Conservation (phyloP, 2,329 filamentous ascomycete genomes). For the Cercospora berteroae region DNA sequence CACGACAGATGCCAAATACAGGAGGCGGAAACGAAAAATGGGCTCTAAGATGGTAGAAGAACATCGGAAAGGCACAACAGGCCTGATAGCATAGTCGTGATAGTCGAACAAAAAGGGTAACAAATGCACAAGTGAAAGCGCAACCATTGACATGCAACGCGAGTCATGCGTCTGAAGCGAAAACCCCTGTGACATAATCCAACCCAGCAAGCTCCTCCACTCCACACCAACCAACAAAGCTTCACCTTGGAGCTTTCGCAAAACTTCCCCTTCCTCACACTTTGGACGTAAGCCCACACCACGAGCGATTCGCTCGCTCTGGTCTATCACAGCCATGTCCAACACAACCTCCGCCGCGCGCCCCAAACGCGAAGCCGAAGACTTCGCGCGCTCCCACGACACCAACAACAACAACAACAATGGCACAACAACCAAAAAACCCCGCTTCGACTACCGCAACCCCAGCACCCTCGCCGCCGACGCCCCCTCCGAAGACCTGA, state of each 20-base stretch:
- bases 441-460: constrained; percentile 91
- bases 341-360: constrained; percentile 53
- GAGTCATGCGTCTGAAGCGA: background rate
- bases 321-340: background rate
- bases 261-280: background rate
- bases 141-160: background rate
- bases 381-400: constrained; percentile 69
- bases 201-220: background rate
- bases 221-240: background rate
- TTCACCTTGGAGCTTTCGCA: background rate
- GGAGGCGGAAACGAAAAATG: background rate
- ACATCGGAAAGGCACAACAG: background rate
- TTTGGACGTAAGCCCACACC: background rate
- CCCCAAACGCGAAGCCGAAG: constrained; percentile 79
- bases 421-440: constrained; percentile 70
- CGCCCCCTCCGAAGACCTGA: constrained; percentile 64
- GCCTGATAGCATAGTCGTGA: background rate
- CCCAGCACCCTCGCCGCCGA: constrained; percentile 87
- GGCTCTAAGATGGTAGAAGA: background rate
- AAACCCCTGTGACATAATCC: background rate
- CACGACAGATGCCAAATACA: background rate
- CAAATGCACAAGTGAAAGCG: background rate
- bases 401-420: constrained; percentile 65
- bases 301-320: background rate
- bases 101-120: background rate